These are phyloP conservation scores for Diaporthe ilicicola DNA, from an alignment of 2,329 filamentous ascomycete genomes.

Conservation along the genomic window DNA sequence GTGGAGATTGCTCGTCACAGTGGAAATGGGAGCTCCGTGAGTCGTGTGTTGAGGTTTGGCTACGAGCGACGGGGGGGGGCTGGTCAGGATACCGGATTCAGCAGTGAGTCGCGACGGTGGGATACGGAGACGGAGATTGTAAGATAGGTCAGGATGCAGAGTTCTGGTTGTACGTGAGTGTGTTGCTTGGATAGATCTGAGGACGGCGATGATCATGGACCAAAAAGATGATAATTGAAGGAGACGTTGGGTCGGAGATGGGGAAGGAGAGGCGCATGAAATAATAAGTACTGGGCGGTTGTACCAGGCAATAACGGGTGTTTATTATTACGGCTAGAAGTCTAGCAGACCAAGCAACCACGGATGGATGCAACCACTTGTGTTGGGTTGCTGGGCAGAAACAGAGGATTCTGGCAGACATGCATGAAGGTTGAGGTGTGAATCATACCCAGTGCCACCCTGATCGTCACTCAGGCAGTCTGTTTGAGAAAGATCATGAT, in stretches of 20 bases:
- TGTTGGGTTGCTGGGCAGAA: slow-evolving; percentile 16
- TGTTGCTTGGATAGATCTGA: background rate
- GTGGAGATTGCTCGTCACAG: slow-evolving; percentile 15
- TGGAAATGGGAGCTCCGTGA: slow-evolving; percentile 21
- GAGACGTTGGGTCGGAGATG: background rate
- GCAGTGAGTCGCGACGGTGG: slow-evolving; percentile 5
- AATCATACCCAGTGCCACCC: slow-evolving; percentile 9
- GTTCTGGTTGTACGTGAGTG: background rate
- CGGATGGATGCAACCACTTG: background rate
- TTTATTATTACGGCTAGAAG: slow-evolving; percentile 24
- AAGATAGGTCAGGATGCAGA: background rate
- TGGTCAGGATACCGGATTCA: slow-evolving; percentile 26
- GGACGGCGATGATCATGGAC: background rate
- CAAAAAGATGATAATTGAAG: slow-evolving; percentile 7
- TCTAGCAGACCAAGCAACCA: slow-evolving; percentile 5
- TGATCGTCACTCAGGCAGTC: background rate
- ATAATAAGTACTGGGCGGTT: slow-evolving; percentile 15
- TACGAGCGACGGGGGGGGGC: background rate
- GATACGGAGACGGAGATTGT: slow-evolving; percentile 21
- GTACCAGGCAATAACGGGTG: slow-evolving; percentile 22
- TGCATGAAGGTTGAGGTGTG: slow-evolving; percentile 12
- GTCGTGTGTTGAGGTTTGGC: slow-evolving; percentile 9
- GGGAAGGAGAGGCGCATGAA: slow-evolving; percentile 17
- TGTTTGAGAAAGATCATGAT: background rate
- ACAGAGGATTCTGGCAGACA: slow-evolving; percentile 10